These are phyloP conservation scores for Glomus cerebriforme DNA, from an alignment of 192 early-diverging fungal species.

Conservation along the genomic window DNA sequence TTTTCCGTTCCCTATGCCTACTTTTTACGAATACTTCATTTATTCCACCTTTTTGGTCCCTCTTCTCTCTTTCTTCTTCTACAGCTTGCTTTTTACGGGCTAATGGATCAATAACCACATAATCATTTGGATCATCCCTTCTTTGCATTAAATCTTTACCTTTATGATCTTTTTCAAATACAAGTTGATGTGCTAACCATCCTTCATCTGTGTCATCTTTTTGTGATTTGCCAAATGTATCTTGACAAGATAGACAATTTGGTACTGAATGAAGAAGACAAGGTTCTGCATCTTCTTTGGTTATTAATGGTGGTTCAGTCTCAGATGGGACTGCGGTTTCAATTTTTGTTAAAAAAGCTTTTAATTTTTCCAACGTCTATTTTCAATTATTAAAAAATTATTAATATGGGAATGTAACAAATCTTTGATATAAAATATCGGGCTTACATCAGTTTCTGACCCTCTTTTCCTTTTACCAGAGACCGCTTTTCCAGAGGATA, in stretches of 20 bases:
- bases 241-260: constrained; percentile 71
- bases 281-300: constrained; percentile 40
- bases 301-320: constrained; percentile 28
- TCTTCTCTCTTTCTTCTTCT: constrained; percentile 33
- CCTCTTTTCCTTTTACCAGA: constrained; percentile 34
- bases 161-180: constrained; percentile 72
- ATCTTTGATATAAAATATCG: background rate
- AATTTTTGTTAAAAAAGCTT: constrained; percentile 60
- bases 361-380: constrained; percentile 51
- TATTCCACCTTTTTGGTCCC: constrained; percentile 13
- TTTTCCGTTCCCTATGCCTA: constrained; percentile 36
- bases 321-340: constrained; percentile 28
- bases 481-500: constrained; percentile 37
- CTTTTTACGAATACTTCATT: constrained; percentile 20
- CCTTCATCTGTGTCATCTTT: constrained; percentile 51
- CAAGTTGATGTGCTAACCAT: constrained; percentile 80
- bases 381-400: background rate
- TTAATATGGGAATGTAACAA: background rate
- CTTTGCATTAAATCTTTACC: constrained; percentile 58
- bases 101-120: constrained; percentile 69
- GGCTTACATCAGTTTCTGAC: constrained; percentile 40
- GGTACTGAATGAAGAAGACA: constrained; percentile 73
- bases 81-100: constrained; percentile 38
- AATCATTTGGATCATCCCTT: constrained; percentile 62
- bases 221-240: constrained; percentile 48